Base-by-base conservation (phyloP, 148 eudicot species). In the Vaccinium myrtillus region DNA sequence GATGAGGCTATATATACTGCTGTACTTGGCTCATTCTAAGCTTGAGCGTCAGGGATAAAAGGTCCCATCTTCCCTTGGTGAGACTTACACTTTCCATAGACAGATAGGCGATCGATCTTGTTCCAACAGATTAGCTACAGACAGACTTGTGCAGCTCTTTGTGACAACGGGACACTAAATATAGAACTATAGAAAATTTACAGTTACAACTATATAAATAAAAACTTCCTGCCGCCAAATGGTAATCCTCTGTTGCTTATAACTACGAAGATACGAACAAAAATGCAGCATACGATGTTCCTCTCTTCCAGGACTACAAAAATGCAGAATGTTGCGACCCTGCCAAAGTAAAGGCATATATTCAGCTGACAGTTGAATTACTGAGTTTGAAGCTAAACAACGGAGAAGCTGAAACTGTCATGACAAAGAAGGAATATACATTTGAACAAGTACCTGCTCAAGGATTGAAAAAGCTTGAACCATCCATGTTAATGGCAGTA, bases 391-490 rank as follows among this genome's bases (percentile, higher is more conserved):
- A 75, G 27, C 78, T 43, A 21, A 32, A 30, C 48, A 73, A 39
- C 51, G 51, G 3, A 6, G 77, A 74, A 18, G 77, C 54, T 75
- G 13, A 48, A 75, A 23, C 27, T 65, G 14, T 23, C 71, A 65
- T 65, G 70, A 76, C 56, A 76, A 32, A 76, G 56, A 32, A 76
- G 56, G 79, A 48, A 76, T 10, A 74, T 74, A 1, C 51, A 46
- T 75, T 21, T 21, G 13, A 39, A n/a, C 53, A 75, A 58, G 21
- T 84, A 84, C 70, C 82, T 56, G 48, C 53, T 93, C 89, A 97
- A 75, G 95, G 99, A 90, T 95, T 95, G 87, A 97, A 97, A 76
- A 97, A 53, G 86, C 89, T 91, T 79, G 98, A 89, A 69, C 95
- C 92, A 67, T 93, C 91, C 56, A 97, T 87, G 79, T 90, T 90